Evolutionary conservation across 1,284 basidiomycete species (phyloP), one percentile per base, ranked within the genome.

Genomic region (Puccinia horiana): DNA sequence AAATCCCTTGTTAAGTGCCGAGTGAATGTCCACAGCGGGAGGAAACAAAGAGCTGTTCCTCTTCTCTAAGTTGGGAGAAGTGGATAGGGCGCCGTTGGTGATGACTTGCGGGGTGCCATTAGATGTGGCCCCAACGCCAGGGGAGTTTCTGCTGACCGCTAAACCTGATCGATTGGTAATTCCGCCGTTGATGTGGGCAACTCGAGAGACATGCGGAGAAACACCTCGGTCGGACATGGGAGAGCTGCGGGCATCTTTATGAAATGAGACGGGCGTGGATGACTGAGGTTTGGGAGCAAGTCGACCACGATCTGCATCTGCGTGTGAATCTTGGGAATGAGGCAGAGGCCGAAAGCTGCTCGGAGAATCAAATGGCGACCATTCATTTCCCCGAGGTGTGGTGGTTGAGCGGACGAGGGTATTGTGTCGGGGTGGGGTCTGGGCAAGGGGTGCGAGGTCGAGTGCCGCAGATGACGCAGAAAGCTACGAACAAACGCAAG

Each of bases 391-490:
- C 26, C 90, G 89, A 42, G 88, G 87, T 72, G 92, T 91, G 80
- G 90, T 65, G 32, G 65, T 87, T 42, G 88, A 88, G 82, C 92
- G 90, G 67, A 88, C 87, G 29, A 90, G 88, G 83, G 90, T 91
- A 70, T 91, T 90, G 81, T 88, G 88, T 65, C 92, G 91, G 70
- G 92, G 91, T 32, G 92, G 92, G 23, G 92, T 92, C 86, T 94
- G 93, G 4, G 94, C 92, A 52, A 94, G 90, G 56, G 95, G 93
- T 11, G 96, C 96, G 58, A 97, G 90, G 87, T 98, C 96, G 84
- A 98, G 88, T 47, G 95, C 95, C 37, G 94, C 94, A 29, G 95
- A 96, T 14, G 94, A 92, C n/a, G 93, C 91, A 0, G 94, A 94
- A 75, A 95, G 90, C 91, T 94, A 84, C 72, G 75, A 35, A 12